Base-by-base conservation (phyloP, 208 protist species). In the Trypanosoma theileri region DNA sequence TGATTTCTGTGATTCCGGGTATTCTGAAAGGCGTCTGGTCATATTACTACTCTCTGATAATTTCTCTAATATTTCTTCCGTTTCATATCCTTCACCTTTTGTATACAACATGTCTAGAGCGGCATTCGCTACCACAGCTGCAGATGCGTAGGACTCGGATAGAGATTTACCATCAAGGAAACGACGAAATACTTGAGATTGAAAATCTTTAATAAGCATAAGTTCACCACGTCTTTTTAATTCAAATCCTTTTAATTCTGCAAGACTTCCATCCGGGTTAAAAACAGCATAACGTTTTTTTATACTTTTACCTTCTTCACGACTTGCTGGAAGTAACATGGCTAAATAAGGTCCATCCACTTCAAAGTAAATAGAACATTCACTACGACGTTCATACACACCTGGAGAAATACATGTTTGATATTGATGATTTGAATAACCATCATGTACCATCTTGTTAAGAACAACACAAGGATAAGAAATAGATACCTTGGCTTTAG, bases 231-330 rank as follows among this genome's bases (percentile, higher is more conserved):
- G 89, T 42, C 99, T 94, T 85, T 99, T 99, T n/a, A 99, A 77
- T 86, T 99, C 99, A 75, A 99, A 99, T 7, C 99, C 99, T 75
- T 99, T 99, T 4, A 99, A 87, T 82, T 99, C 99, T 13, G 98
- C 96, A n/a, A 99, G 80, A 28, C 75, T 64, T 22, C 98, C 97
- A 66, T 99, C 89, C 1, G 88, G 75, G 77, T 99, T 95, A 84
- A 99, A 99, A 8, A 99, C 99, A 31, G 98, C 99, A 85, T 99
- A 99, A 57, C 98, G 86, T 82, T 99, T 99, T 73, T 99, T 99
- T 48, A 99, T 97, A 55, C 76, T 84, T 82, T 98, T 98, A 45
- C 98, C 98, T 76, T 99, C 98, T 67, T 99, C 98, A 40, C 94
- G 96, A 59, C 98, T 98, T 0, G 99, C 97, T 16, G 99, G 99